These are phyloP conservation scores for Hyaloscypha bicolor DNA, from an alignment of 495 filamentous ascomycete genomes.

Conservation along the genomic window DNA sequence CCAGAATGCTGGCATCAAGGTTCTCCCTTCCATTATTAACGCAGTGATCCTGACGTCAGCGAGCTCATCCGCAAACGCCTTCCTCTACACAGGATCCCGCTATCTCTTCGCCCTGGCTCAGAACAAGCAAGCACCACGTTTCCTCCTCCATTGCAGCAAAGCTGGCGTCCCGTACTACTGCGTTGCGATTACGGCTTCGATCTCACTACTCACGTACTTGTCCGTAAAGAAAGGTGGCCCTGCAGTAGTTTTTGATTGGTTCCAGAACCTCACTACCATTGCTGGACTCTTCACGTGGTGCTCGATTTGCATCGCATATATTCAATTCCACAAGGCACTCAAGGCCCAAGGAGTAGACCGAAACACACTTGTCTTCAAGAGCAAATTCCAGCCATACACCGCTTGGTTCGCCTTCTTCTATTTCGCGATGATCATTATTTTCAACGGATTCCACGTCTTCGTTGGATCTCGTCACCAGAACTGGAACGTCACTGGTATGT, in stretches of 20 bases:
- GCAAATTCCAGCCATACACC: slow-evolving; percentile 63
- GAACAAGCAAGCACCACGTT: slow-evolving; percentile 60
- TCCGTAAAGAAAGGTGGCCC: slow-evolving; percentile 56
- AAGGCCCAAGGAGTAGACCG: slow-evolving; percentile 32
- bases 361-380: slow-evolving; percentile 57
- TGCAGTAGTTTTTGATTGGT: slow-evolving; percentile 61
- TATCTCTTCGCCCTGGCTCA: slow-evolving; percentile 66
- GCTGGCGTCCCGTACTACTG: slow-evolving; percentile 65
- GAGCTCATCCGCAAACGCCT: slow-evolving; percentile 69
- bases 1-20: slow-evolving; percentile 62
- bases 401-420: slow-evolving; percentile 62
- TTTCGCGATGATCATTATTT: slow-evolving; percentile 55
- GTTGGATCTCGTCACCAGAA: slow-evolving; percentile 39
- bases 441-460: slow-evolving; percentile 59
- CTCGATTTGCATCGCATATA: slow-evolving; percentile 30
- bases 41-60: slow-evolving; percentile 73
- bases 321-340: slow-evolving; percentile 34
- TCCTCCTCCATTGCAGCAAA: slow-evolving; percentile 58
- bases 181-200: slow-evolving; percentile 51
- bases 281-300: slow-evolving; percentile 62
- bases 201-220: slow-evolving; percentile 62
- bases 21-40: slow-evolving; percentile 66
- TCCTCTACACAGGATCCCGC: slow-evolving; percentile 62
- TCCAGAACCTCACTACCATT: slow-evolving; percentile 60
- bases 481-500: slow-evolving; percentile 43